Evolutionary conservation across 495 filamentous ascomycete species (phyloP), one percentile per base, ranked within the genome.

Genomic region (Thermochaetoides thermophila): DNA sequence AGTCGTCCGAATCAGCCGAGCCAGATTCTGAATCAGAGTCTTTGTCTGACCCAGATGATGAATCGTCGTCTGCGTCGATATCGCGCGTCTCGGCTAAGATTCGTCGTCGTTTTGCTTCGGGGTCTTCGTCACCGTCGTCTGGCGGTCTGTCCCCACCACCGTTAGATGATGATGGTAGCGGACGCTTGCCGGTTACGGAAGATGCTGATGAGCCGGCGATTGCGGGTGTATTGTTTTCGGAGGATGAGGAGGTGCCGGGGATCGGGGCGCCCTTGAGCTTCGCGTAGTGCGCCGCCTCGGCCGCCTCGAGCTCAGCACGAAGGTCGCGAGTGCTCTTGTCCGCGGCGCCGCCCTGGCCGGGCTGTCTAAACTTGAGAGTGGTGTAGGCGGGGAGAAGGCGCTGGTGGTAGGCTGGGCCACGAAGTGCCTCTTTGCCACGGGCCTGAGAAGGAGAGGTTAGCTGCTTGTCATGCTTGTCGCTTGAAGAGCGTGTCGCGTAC

Each of bases 351-450:
- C 89, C 89, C 64, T 97, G 89, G 32, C 85, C 84, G 17, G 78
- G 69, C 64, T 96, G 74, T 27, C 79, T 78, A 38, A 78, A 74
- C 59, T 97, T 97, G 45, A 97, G 73, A 46, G 80, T 74, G 21
- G 78, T 95, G 50, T 96, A 76, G 7, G 89, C 89, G 4, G 89
- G 91, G 2, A 94, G 76, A 8, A 96, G 78, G 33, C 89, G 76
- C 64, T 95, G 89, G 55, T 97, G 89, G 60, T 95, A 96, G 37
- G 89, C 89, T 24, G 84, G 81, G 11, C 89, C 89, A 45, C 85
- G 78, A 34, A 81, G 80, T 49, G 86, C 82, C 55, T 97, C 89
- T 70, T 92, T 94, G 44, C 91, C 89, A 52, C 78, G 76, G 25
- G 89, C 86, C 81, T 86, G 39, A 38, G n/a, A 28, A 15, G n/a